phyloP scores from a whole-genome alignment of 495 filamentous ascomycete species.

The Saxispiralis lemnorum region DNA sequence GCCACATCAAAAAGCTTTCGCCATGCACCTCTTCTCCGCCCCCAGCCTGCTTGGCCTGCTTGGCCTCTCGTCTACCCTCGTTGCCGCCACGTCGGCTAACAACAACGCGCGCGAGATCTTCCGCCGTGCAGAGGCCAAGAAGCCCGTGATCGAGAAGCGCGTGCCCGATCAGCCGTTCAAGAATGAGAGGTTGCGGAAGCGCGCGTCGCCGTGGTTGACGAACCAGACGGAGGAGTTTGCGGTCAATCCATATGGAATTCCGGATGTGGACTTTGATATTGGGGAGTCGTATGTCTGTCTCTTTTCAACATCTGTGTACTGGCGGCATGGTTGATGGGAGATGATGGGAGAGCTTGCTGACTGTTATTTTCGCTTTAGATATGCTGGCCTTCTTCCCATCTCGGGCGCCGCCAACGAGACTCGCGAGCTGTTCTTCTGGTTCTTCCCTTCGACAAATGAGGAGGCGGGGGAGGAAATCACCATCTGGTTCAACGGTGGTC shows the following conservation, averaged over 20 bases:
- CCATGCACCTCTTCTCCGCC: no score
- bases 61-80: no score
- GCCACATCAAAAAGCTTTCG: no score
- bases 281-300: conserved; percentile 31
- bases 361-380: conserved; percentile 24
- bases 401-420: conserved; percentile 33
- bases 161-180: no score
- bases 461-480: conserved; percentile 43
- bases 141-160: no score
- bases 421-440: conserved; percentile 58
- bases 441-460: conserved; percentile 43
- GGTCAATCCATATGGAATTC: conserved; percentile 49
- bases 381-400: conserved; percentile 60
- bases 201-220: background rate
- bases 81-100: no score
- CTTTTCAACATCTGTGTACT: no score
- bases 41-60: no score
- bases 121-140: no score
- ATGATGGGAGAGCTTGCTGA: no score
- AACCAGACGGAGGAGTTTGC: conserved; percentile 29
- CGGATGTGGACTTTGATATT: conserved; percentile 57
- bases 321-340: no score
- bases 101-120: no score
- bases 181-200: background rate
- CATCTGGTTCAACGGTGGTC: conserved; percentile 39